phyloP scores from a whole-genome alignment of 2,329 filamentous ascomycete genomes.

The Lasiodiplodia citricola region DNA sequence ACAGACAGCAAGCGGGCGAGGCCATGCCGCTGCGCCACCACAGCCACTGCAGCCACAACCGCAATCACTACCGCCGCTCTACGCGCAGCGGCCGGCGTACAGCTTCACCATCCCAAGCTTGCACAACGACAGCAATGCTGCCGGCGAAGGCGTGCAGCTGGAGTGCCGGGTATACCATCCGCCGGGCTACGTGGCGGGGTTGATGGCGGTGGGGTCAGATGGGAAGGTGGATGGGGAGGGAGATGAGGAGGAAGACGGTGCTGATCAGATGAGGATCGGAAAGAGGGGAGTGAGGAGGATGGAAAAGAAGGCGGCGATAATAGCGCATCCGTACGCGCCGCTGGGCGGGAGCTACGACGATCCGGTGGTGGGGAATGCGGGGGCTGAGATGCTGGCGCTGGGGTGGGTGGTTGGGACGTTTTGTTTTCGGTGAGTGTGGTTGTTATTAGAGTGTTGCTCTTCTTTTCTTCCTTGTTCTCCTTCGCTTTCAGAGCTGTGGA shows the following conservation, averaged over 20 bases:
- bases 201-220: neutral
- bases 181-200: neutral
- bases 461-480: neutral
- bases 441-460: neutral
- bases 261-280: too few relatives aligned
- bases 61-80: neutral
- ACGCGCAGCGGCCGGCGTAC: constrained; percentile 35
- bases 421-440: constrained; percentile 75
- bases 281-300: neutral
- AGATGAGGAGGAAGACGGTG: neutral
- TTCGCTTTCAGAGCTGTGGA: neutral
- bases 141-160: constrained; percentile 56
- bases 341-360: constrained; percentile 88
- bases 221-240: neutral
- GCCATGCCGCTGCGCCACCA: neutral
- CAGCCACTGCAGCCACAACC: neutral
- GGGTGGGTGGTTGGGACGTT: constrained; percentile 85
- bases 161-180: constrained; percentile 77
- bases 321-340: constrained; percentile 91
- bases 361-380: constrained; percentile 71
- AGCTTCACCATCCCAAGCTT: constrained; percentile 84
- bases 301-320: constrained; percentile 55
- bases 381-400: constrained; percentile 65
- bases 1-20: too few relatives aligned
- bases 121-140: constrained; percentile 64